Evolutionary conservation across 345 rosid species (phyloP).

Genomic region (Trapa incisa): DNA sequence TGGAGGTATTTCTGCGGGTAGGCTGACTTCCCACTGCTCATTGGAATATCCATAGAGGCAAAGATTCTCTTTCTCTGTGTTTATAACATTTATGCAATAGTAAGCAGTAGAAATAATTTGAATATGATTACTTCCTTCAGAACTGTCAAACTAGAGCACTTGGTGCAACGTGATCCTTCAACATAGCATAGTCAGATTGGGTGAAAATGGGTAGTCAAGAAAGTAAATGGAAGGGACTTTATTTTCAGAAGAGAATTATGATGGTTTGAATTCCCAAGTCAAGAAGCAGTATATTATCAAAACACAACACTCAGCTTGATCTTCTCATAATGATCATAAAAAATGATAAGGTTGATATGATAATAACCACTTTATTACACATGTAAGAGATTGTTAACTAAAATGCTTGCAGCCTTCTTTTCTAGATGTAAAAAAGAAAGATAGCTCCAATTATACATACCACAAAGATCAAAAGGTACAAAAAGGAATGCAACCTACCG

Average conservation of each 20-base stretch:
- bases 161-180: neutral
- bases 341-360: no score
- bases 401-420: no score
- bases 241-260: neutral
- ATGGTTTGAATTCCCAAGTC: neutral
- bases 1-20: slow-evolving; percentile 56
- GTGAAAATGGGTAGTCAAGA: neutral
- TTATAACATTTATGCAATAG: neutral
- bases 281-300: no score
- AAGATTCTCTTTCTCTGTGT: slow-evolving; percentile 41
- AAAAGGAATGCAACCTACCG: slow-evolving; percentile 24
- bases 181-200: neutral
- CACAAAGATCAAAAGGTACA: no score
- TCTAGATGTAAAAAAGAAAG: no score
- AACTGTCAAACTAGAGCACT: no score
- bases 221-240: neutral
- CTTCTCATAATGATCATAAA: no score
- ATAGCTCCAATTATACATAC: no score
- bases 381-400: no score
- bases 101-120: neutral
- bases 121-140: no score
- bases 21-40: slow-evolving; percentile 52
- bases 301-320: no score
- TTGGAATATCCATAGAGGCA: slow-evolving; percentile 46
- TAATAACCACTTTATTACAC: no score